Evolutionary conservation across 164 flowering plant genomes (phyloP).

Genomic region (Dillenia turbinata): DNA sequence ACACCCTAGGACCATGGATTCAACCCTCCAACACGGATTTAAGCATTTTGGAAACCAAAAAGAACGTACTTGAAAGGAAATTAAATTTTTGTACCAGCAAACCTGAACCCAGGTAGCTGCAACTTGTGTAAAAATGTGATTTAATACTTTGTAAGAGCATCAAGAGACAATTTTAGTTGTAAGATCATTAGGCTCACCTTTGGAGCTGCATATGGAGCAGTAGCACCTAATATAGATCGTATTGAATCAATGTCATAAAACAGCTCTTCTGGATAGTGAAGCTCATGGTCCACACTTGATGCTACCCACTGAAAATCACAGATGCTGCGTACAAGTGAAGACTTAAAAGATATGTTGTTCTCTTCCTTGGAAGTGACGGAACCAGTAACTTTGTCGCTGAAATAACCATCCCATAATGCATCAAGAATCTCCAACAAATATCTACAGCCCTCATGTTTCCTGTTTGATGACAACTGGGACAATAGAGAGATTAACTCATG

Average conservation of each 20-base stretch:
- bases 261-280: constrained; percentile 74
- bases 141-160: too few relatives aligned
- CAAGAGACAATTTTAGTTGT: too few relatives aligned
- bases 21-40: too few relatives aligned
- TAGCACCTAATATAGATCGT: constrained; percentile 58
- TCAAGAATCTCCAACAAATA: constrained; percentile 77
- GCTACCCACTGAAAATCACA: constrained; percentile 57
- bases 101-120: too few relatives aligned
- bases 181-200: constrained; percentile 47
- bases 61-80: too few relatives aligned
- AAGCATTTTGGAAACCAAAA: too few relatives aligned
- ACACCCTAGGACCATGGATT: too few relatives aligned
- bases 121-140: too few relatives aligned
- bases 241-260: constrained; percentile 76
- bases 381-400: constrained; percentile 48
- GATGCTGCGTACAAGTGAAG: constrained; percentile 53
- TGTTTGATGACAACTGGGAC: constrained; percentile 35
- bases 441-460: constrained; percentile 36
- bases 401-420: constrained; percentile 68
- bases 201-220: constrained; percentile 85
- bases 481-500: constrained; percentile 55
- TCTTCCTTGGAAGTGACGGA: constrained; percentile 24
- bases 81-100: too few relatives aligned
- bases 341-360: constrained; percentile 34
- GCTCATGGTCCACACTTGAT: constrained; percentile 58